Percentiles rank a stretch among this genome's conserved stretches.
Conservation (phyloP, 768 basidiomycete species). For the Boletus insuetus region DNA sequence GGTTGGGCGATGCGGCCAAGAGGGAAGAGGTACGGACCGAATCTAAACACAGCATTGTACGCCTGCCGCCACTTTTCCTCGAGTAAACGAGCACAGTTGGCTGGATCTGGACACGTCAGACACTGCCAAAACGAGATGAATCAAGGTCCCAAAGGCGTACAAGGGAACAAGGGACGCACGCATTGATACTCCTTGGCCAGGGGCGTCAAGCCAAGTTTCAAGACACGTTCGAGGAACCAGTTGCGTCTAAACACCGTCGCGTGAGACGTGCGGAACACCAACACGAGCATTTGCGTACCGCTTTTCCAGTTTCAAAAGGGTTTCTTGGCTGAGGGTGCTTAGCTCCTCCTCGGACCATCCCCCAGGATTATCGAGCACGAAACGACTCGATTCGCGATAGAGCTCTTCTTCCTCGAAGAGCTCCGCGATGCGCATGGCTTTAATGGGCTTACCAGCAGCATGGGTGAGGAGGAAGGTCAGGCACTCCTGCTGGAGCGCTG, state of each 20-base stretch:
- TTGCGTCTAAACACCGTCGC: constrained; percentile 50
- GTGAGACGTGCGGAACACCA: background rate
- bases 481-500: constrained; percentile 77
- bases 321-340: constrained; percentile 77
- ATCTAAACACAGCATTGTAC: constrained; percentile 82
- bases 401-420: constrained; percentile 87
- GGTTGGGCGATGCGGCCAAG: background rate
- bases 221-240: constrained; percentile 93
- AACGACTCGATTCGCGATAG: constrained; percentile 87
- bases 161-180: constrained; percentile 40
- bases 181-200: constrained; percentile 96
- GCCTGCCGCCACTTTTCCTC: constrained; percentile 95
- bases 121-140: constrained; percentile 47
- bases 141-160: background rate
- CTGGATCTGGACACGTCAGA: constrained; percentile 76
- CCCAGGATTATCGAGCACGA: constrained; percentile 89
- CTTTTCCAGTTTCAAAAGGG: constrained; percentile 86
- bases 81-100: constrained; percentile 73
- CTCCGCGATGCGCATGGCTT: constrained; percentile 90
- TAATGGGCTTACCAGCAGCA: constrained; percentile 89
- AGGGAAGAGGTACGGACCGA: constrained; percentile 45
- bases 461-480: constrained; percentile 87
- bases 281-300: constrained; percentile 40
- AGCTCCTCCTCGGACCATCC: constrained; percentile 81
- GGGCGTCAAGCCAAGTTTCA: constrained; percentile 84